These are phyloP conservation scores for Suhomyces ambrosiae DNA, from an alignment of 1,139 yeast genomes.

Conservation along the genomic window DNA sequence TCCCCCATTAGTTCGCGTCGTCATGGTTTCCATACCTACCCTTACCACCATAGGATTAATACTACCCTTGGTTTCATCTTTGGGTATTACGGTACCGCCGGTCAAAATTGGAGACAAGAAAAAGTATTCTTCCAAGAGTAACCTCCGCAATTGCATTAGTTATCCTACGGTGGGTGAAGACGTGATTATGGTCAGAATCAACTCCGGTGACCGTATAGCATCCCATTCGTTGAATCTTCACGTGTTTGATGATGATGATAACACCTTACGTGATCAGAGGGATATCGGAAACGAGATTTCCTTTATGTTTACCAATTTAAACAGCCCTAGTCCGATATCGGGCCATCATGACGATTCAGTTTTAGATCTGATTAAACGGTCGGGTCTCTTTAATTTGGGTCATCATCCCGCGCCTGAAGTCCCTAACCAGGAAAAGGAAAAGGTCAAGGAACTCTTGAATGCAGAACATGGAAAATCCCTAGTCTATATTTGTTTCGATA, in stretches of 20 bases:
- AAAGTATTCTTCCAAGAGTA: conserved; percentile 29
- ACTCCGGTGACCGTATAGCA: conserved; percentile 32
- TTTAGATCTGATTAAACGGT: conserved; percentile 9
- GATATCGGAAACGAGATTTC: conserved; percentile 33
- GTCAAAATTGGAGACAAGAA: conserved; percentile 26
- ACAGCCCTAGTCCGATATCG: conserved; percentile 16
- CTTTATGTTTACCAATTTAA: conserved; percentile 41
- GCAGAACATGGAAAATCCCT: conserved; percentile 31
- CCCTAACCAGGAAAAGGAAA: conserved; percentile 6
- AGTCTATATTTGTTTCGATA: conserved; percentile 47
- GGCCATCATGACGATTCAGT: conserved; percentile 2
- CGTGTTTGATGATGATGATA: conserved; percentile 42
- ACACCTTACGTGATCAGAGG: conserved; percentile 34
- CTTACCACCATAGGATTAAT: conserved; percentile 5
- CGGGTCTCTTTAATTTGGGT: conserved; percentile 17
- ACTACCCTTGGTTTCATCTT: conserved; percentile 14
- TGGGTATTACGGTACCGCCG: conserved; percentile 28
- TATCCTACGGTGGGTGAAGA: conserved; percentile 44
- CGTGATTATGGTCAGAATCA: conserved; percentile 35
- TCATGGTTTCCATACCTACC: conserved; percentile 11
- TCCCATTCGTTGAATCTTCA: conserved; percentile 41
- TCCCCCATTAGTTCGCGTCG: too few species aligned
- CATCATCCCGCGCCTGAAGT: conserved; percentile 1
- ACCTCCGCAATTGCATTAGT: conserved; percentile 40
- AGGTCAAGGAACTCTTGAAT: conserved; percentile 22